Conservation (phyloP, 495 filamentous ascomycete species). For the Lasiosphaeriaceae sp. region DNA sequence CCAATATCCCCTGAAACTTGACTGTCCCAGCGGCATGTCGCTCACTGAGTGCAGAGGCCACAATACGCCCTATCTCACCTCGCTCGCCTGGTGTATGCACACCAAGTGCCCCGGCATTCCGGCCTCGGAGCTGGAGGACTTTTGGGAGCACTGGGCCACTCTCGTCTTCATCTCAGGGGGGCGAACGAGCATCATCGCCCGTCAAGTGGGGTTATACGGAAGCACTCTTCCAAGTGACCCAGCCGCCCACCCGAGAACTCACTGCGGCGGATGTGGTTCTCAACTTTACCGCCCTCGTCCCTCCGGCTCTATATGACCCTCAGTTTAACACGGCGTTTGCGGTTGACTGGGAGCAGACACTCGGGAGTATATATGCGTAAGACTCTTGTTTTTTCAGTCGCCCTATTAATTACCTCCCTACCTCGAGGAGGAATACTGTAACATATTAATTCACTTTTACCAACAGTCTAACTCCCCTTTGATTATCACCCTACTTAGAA, state of each 20-base stretch:
- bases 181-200: neutral
- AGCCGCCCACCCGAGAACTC: neutral
- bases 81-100: constrained; percentile 6
- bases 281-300: neutral
- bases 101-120: neutral
- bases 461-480: too few relatives aligned
- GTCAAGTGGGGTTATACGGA: neutral
- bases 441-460: too few relatives aligned
- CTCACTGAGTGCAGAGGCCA: neutral
- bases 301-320: neutral
- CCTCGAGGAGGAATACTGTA: too few relatives aligned
- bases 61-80: constrained; percentile 1
- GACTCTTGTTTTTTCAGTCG: neutral
- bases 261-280: neutral
- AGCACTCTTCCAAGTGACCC: neutral
- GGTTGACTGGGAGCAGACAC: neutral
- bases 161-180: too few relatives aligned
- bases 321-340: neutral
- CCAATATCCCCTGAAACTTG: too few relatives aligned
- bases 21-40: too few relatives aligned
- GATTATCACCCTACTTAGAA: neutral
- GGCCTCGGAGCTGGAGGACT: neutral
- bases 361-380: neutral
- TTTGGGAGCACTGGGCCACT: neutral
- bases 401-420: neutral